These are phyloP conservation scores for Rhizopus delemar DNA, from an alignment of 371 early-diverging fungal species.

Conservation along the genomic window DNA sequence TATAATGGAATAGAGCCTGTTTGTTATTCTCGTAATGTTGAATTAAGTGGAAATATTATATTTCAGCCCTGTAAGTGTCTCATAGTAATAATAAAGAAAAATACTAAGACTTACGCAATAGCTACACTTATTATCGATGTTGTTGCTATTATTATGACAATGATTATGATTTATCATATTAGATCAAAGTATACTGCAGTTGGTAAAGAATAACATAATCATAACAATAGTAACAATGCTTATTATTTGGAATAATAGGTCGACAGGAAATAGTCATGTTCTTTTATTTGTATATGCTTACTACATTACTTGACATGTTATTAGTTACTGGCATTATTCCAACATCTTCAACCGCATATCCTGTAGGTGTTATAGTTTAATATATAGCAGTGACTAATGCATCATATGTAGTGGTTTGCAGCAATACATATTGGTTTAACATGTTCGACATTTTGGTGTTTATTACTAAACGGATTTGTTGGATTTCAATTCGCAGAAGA, in stretches of 20 bases:
- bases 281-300: slow-evolving; percentile 82
- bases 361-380: slow-evolving; percentile 41
- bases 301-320: slow-evolving; percentile 76
- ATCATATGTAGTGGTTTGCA: slow-evolving; percentile 61
- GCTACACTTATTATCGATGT: slow-evolving; percentile 35
- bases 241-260: slow-evolving; percentile 37
- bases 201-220: slow-evolving; percentile 46
- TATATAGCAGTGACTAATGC: not conserved
- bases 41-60: slow-evolving; percentile 72
- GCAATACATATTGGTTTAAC: slow-evolving; percentile 68
- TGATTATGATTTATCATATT: slow-evolving; percentile 91
- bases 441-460: slow-evolving; percentile 73
- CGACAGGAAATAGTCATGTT: slow-evolving; percentile 93
- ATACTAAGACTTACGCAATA: slow-evolving; percentile 77
- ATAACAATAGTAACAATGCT: not conserved
- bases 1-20: slow-evolving; percentile 79
- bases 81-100: slow-evolving; percentile 32
- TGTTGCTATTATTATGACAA: slow-evolving; percentile 71
- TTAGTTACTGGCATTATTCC: slow-evolving; percentile 82
- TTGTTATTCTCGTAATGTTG: slow-evolving; percentile 94
- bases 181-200: slow-evolving; percentile 92
- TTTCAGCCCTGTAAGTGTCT: slow-evolving; percentile 82
- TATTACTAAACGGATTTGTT: slow-evolving; percentile 84
- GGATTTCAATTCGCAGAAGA: slow-evolving; percentile 90
- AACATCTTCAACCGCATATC: slow-evolving; percentile 68